phyloP scores from a whole-genome alignment of 345 rosid species.

The Alliaria petiolata region DNA sequence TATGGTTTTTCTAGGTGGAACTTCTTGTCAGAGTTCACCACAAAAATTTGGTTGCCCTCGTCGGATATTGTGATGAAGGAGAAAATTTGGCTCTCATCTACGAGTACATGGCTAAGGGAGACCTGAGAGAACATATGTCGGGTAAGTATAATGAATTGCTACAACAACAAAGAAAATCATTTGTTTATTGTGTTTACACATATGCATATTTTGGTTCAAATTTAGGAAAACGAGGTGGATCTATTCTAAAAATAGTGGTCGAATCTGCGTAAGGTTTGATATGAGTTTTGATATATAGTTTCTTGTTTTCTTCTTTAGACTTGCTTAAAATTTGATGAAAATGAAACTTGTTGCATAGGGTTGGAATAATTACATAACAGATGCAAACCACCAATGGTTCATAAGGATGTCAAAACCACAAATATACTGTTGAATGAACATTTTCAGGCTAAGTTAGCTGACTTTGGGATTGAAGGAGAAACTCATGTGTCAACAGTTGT shows the following conservation, averaged over 20 bases:
- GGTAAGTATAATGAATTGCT: slow-evolving; percentile 11
- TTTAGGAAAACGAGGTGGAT: slow-evolving; percentile 22
- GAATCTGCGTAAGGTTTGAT: slow-evolving; percentile 49
- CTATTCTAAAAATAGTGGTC: slow-evolving; percentile 35
- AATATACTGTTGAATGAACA: too few species aligned
- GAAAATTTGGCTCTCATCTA: slow-evolving; percentile 38
- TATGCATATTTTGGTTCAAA: background rate
- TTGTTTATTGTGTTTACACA: background rate
- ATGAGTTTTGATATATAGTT: background rate
- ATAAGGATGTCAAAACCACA: too few species aligned
- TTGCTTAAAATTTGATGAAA: background rate
- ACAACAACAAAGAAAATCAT: background rate
- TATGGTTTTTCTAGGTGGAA: slow-evolving; percentile 30
- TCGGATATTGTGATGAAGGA: slow-evolving; percentile 46
- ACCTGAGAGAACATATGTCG: slow-evolving; percentile 25
- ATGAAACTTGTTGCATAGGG: background rate
- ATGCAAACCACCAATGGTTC: too few species aligned
- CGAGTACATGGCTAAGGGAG: slow-evolving; percentile 44
- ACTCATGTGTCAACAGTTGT: too few species aligned
- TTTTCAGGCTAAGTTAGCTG: too few species aligned
- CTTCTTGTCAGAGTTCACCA: slow-evolving; percentile 47
- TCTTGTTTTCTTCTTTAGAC: too few species aligned
- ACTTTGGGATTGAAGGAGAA: too few species aligned
- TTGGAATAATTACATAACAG: too few species aligned
- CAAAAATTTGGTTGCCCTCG: slow-evolving; percentile 35